Base-by-base conservation (phyloP, 805 yeast genomes). In the Kregervanrija delftensis region DNA sequence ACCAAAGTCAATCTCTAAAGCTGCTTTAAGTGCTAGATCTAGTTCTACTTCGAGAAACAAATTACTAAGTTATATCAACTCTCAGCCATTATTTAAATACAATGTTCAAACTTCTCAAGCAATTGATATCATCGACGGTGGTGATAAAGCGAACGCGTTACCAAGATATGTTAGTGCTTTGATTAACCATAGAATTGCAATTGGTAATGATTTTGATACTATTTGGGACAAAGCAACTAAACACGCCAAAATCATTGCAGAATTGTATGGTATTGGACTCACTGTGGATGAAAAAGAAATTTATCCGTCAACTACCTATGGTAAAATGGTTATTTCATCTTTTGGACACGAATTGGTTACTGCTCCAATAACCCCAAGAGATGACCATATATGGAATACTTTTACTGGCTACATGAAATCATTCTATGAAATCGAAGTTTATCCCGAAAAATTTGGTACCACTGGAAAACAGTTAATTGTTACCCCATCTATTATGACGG, bases 61-160 rank as follows among this genome's bases (percentile, higher is more conserved):
- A 10, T 66, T 76, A 14, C 40, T 66, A 40, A 55, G 65, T 28
- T 66, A 40, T 47, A 58, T 55, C 43, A 49, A 48, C 11, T 37
- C 46, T 6, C 54, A 58, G 16, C 47, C 46, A 11, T 39, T 44
- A 31, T 46, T 52, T 33, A 62, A 68, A 46, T 76, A 72, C 49
- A 58, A 74, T 41, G 63, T 81, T 17, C 67, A 72, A 43, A 83
- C 91, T 0, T 73, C 86, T 4, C 86, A 79, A 61, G 84, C 91
- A 0, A 70, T 75, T 39, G 88, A 83, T 55, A 71, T 81, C 17
- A 69, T 86, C 47, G 57, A 64, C 11, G 93, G 93, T 30, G 95
- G 95, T 37, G 73, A 79, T 46, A 86, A 86, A 63, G 71, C 81
- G 22, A 86, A 86, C 56, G 89, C 93, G 1, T 65, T 86, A 39